A percentile compares a stretch with the other conserved stretches of the same genome.
These are phyloP conservation scores for Phytophthora sp. DNA, from an alignment of 352 stramenopile genomes.

Conservation along the genomic window DNA sequence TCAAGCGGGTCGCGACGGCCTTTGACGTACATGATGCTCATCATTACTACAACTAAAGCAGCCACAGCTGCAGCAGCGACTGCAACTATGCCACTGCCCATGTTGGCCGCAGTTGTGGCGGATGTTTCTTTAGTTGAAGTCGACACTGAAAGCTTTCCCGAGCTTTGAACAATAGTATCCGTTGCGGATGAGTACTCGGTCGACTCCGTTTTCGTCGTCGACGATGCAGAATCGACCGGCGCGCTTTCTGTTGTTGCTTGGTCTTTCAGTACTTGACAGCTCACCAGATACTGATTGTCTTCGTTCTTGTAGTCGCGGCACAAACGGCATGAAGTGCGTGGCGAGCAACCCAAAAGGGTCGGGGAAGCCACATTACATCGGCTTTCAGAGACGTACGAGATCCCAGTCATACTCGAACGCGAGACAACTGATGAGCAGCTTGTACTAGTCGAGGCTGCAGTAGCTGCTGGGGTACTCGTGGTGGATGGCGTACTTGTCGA, in stretches of 20 bases:
- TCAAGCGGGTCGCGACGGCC: slow-evolving; percentile 14
- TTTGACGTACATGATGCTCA: slow-evolving; percentile 36
- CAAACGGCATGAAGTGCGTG: slow-evolving; percentile 52
- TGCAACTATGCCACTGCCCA: not conserved
- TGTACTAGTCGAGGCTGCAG: slow-evolving; percentile 22
- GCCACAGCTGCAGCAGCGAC: slow-evolving; percentile 18
- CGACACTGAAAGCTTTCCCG: slow-evolving; percentile 1
- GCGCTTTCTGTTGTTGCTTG: slow-evolving; percentile 12
- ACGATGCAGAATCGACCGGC: not conserved
- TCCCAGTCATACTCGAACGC: slow-evolving; percentile 33
- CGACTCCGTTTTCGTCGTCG: not conserved
- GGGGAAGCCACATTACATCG: slow-evolving; percentile 39
- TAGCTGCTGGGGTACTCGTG: slow-evolving; percentile 6
- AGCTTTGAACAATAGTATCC: not conserved
- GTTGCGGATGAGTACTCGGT: not conserved
- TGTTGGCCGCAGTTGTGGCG: not conserved
- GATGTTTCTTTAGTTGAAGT: not conserved
- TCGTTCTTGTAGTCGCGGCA: slow-evolving; percentile 68
- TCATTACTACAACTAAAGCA: slow-evolving; percentile 32
- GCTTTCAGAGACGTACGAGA: slow-evolving; percentile 55
- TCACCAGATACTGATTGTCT: slow-evolving; percentile 59
- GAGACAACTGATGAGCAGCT: slow-evolving; percentile 35
- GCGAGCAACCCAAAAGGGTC: slow-evolving; percentile 47
- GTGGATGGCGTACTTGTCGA: slow-evolving; percentile 8
- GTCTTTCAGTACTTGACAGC: slow-evolving; percentile 55